A percentile compares a stretch with the other conserved stretches of the same genome.
These are phyloP conservation scores for Fusarium nodosum DNA, from an alignment of 2,329 filamentous ascomycete species.

Conservation along the genomic window DNA sequence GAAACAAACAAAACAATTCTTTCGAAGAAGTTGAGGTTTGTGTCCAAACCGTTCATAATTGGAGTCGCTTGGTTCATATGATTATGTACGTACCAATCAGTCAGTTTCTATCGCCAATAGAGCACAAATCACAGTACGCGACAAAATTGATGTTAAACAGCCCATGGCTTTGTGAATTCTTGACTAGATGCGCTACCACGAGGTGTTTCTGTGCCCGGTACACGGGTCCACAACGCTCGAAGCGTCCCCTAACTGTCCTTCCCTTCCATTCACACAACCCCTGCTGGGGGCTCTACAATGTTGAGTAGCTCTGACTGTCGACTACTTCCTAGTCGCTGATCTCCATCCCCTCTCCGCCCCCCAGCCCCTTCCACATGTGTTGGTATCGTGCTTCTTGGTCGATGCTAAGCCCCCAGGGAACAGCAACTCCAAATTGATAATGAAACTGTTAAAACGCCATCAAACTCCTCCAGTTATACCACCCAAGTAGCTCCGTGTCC, in stretches of 20 bases:
- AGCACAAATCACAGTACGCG: conserved; percentile 41
- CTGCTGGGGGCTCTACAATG: conserved; percentile 21
- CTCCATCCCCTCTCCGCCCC: conserved; percentile 24
- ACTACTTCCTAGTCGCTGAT: conserved; percentile 39
- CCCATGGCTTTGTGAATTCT: conserved; percentile 47
- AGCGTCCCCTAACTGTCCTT: conserved; percentile 32
- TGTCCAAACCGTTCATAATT: background rate
- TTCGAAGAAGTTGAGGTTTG: background rate
- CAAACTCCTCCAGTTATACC: conserved; percentile 49
- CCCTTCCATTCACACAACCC: conserved; percentile 13
- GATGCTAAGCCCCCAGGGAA: conserved; percentile 47
- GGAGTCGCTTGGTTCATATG: conserved; percentile 26
- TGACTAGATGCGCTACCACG: conserved; percentile 44
- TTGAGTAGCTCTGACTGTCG: conserved; percentile 5
- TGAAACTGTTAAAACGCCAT: conserved; percentile 46
- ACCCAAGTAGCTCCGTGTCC: conserved; percentile 36
- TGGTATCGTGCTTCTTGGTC: conserved; percentile 49
- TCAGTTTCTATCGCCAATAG: conserved; percentile 18
- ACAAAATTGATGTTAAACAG: conserved; percentile 40
- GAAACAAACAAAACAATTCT: conserved; percentile 29
- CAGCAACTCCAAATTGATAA: conserved; percentile 42
- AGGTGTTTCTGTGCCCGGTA: conserved; percentile 44
- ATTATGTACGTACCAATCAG: conserved; percentile 22
- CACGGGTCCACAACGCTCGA: conserved; percentile 37
- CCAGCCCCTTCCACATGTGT: conserved; percentile 37